phyloP scores from a whole-genome alignment of 129 eudicot genomes.

The Escallonia rubra region DNA sequence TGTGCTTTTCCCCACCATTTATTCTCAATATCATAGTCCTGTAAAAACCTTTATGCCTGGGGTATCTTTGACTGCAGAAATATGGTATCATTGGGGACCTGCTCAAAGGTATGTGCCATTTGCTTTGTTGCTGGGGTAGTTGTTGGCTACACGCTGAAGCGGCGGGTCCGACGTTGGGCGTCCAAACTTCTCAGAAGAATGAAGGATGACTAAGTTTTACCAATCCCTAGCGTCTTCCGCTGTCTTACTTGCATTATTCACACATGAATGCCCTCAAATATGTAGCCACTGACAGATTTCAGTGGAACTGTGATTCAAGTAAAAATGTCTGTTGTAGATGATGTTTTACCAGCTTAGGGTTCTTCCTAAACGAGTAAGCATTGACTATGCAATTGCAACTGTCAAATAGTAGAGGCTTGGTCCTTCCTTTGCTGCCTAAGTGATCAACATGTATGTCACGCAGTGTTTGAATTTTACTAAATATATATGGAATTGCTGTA shows the following conservation, averaged over 20 bases:
- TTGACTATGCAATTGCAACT: no score
- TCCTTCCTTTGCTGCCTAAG: no score
- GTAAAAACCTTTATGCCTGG: not conserved
- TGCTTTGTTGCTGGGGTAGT: slow-evolving; percentile 81
- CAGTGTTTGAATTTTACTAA: no score
- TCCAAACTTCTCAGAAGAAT: slow-evolving; percentile 54
- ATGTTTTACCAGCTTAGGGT: no score
- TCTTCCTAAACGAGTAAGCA: no score
- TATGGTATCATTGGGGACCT: slow-evolving; percentile 65
- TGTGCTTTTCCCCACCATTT: not conserved
- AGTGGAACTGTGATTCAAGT: no score
- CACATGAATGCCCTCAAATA: not conserved
- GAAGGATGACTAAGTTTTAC: slow-evolving; percentile 55
- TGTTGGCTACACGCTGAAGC: slow-evolving; percentile 75
- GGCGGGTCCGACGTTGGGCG: slow-evolving; percentile 78
- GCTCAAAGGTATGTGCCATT: slow-evolving; percentile 82
- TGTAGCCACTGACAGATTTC: no score
- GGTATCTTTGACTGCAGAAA: slow-evolving; percentile 37
- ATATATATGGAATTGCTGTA: no score
- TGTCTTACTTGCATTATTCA: not conserved
- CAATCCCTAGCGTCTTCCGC: not conserved
- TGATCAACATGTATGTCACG: no score
- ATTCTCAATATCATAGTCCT: no score
- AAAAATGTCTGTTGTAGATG: no score
- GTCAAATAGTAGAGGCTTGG: no score